phyloP scores from a whole-genome alignment of 306 rosid species.

The Prunus mume region DNA sequence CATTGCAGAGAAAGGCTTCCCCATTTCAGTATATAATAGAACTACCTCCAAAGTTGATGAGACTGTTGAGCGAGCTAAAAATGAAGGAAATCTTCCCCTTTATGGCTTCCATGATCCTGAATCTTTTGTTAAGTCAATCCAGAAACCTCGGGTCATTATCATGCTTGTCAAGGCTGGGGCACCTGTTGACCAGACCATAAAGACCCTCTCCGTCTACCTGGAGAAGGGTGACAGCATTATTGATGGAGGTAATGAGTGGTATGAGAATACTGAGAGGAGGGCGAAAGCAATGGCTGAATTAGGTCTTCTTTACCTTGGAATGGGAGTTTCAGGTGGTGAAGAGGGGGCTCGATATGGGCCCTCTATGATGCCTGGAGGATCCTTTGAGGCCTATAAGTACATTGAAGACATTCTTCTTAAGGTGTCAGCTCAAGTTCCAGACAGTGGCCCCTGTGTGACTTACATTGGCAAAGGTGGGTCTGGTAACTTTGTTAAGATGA shows the following conservation, averaged over 20 bases:
- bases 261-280: conserved; percentile 93
- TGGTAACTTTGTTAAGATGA: conserved; percentile 94
- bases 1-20: conserved; percentile 95
- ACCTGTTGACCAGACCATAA: conserved; percentile 91
- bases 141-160: conserved; percentile 80
- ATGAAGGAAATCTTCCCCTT: conserved; percentile 80
- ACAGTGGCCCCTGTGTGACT: conserved; percentile 91
- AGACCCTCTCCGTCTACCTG: conserved; percentile 73
- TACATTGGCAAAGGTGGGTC: conserved; percentile 89
- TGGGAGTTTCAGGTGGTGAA: conserved; percentile 98
- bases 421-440: conserved; percentile 93
- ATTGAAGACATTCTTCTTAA: conserved; percentile 88
- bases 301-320: conserved; percentile 90
- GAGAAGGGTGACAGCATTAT: conserved; percentile 91
- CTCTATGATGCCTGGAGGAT: conserved; percentile 97
- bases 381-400: conserved; percentile 74
- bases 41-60: conserved; percentile 89
- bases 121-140: conserved; percentile 75
- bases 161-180: conserved; percentile 96
- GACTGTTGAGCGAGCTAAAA: conserved; percentile 77
- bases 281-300: conserved; percentile 59
- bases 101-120: conserved; percentile 90
- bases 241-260: conserved; percentile 98
- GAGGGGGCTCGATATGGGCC: conserved; percentile 94
- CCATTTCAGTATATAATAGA: conserved; percentile 86